Evolutionary conservation across 2,329 filamentous ascomycete genomes (phyloP).

Genomic region (Phaeoacremonium minimum): DNA sequence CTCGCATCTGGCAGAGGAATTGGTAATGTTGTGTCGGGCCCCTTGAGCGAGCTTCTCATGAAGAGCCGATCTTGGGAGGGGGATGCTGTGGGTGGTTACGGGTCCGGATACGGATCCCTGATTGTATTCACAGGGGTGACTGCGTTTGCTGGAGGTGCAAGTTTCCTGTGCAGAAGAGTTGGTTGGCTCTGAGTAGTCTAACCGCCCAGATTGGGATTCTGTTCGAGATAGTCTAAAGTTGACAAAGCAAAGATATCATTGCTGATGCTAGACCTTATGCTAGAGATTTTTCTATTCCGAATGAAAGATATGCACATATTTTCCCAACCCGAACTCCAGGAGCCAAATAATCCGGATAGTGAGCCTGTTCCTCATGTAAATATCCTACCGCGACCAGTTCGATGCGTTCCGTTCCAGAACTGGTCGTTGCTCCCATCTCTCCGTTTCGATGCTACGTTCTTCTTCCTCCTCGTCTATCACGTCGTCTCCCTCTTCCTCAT

Average conservation of each 20-base stretch:
- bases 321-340: no score
- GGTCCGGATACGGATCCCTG: constrained; percentile 45
- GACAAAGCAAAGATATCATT: no score
- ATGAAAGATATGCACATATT: not conserved
- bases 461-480: constrained; percentile 22
- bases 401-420: constrained; percentile 24
- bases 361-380: no score
- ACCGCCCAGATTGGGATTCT: no score
- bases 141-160: constrained; percentile 40
- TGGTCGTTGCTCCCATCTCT: constrained; percentile 35
- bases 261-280: no score
- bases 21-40: constrained; percentile 54
- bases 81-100: constrained; percentile 35
- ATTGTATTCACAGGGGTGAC: constrained; percentile 55
- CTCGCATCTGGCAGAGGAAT: constrained; percentile 56
- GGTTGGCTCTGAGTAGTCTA: constrained; percentile 28
- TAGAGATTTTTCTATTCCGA: no score
- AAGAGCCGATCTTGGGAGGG: constrained; percentile 38
- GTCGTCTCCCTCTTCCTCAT: constrained; percentile 20
- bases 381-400: constrained; percentile 10
- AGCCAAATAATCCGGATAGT: no score
- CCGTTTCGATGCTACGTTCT: constrained; percentile 17
- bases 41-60: constrained; percentile 50
- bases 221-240: no score
- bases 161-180: constrained; percentile 33